These are phyloP conservation scores for Camellia sinensis DNA, from an alignment of 148 eudicot genomes.

Conservation along the genomic window DNA sequence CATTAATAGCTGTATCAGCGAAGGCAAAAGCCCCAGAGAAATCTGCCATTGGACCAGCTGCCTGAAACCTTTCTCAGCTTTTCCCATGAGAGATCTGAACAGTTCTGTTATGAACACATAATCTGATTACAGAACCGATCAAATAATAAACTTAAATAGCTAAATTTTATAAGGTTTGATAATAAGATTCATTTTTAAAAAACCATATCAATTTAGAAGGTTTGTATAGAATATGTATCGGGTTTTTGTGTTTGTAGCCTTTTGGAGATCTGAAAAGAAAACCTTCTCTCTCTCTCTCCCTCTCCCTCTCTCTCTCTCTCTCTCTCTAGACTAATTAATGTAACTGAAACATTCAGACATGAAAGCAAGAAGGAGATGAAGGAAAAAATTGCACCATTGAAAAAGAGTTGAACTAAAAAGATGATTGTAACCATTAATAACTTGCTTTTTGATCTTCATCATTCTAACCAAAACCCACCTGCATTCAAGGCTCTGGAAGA, in stretches of 20 bases:
- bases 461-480: slow-evolving; percentile 22
- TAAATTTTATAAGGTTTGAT: too few relatives aligned
- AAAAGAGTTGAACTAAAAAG: background rate
- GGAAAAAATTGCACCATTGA: slow-evolving; percentile 22
- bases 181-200: too few relatives aligned
- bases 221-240: too few relatives aligned
- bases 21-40: slow-evolving; percentile 22
- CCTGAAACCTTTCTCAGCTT: slow-evolving; percentile 22
- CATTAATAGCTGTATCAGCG: slow-evolving; percentile 33
- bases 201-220: too few relatives aligned
- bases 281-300: background rate
- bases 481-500: slow-evolving; percentile 15
- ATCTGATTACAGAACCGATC: too few relatives aligned
- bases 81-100: slow-evolving; percentile 21
- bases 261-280: slow-evolving; percentile 22
- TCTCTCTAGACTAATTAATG: slow-evolving; percentile 17
- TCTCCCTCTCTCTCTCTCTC: slow-evolving; percentile 6
- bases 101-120: background rate
- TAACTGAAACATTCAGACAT: slow-evolving; percentile 31
- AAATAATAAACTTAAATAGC: too few relatives aligned
- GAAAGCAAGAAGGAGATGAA: slow-evolving; percentile 16
- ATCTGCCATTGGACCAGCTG: slow-evolving; percentile 16
- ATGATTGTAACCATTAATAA: background rate
- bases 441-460: slow-evolving; percentile 6
- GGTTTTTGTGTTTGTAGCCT: too few relatives aligned